A percentile compares a stretch with the other conserved stretches of the same genome.
phyloP scores from a whole-genome alignment of 768 basidiomycete species.

The Porpolomopsis calyptriformis region DNA sequence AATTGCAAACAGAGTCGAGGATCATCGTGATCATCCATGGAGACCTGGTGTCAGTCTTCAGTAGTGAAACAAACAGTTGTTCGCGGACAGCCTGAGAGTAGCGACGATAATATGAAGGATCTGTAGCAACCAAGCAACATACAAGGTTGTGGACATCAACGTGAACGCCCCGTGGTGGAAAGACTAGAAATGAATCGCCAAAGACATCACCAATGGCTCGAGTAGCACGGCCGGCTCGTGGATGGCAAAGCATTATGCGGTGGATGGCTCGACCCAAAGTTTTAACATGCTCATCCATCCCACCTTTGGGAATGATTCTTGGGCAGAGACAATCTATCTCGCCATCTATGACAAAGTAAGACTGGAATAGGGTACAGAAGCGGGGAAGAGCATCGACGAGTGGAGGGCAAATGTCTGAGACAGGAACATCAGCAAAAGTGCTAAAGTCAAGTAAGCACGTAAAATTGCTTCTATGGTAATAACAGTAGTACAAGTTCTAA shows the following conservation, averaged over 20 bases:
- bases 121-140: slow-evolving; percentile 4
- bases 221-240: slow-evolving; percentile 3
- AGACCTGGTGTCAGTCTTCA: not conserved
- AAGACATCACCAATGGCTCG: slow-evolving; percentile 6
- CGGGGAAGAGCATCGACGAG: slow-evolving; percentile 4
- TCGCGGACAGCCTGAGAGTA: slow-evolving; percentile 2
- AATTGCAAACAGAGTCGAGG: slow-evolving; percentile 3
- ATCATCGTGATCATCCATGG: slow-evolving; percentile 2
- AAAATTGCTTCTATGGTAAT: not conserved
- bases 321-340: slow-evolving; percentile 1
- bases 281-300: slow-evolving; percentile 1
- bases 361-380: slow-evolving; percentile 6
- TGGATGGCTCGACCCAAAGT: slow-evolving; percentile 4
- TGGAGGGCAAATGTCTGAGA: slow-evolving; percentile 2
- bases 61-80: slow-evolving; percentile 4
- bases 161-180: slow-evolving; percentile 3
- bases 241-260: slow-evolving; percentile 4
- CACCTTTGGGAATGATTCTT: slow-evolving; percentile 2
- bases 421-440: not conserved
- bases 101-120: slow-evolving; percentile 2
- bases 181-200: slow-evolving; percentile 4
- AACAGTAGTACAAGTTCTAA: not conserved
- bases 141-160: slow-evolving; percentile 1
- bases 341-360: slow-evolving; percentile 4
- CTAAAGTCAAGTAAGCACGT: not conserved